Evolutionary conservation across 148 eudicot genomes (phyloP).

Genomic region (Rhododendron molle): DNA sequence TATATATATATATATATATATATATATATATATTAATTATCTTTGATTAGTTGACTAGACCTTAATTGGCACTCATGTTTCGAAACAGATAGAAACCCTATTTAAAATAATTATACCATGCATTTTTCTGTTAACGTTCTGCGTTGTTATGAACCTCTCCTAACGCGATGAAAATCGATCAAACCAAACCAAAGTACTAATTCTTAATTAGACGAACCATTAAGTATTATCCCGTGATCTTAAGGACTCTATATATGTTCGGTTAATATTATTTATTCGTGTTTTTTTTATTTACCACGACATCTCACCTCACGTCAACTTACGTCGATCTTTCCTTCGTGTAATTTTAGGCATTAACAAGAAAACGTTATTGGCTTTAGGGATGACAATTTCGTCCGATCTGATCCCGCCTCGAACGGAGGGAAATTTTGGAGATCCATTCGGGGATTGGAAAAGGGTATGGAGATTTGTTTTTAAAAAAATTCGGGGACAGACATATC

Average conservation of each 20-base stretch:
- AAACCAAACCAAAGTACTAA: neutral
- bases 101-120: neutral
- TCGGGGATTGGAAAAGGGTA: too few relatives aligned
- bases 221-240: neutral
- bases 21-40: neutral
- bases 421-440: too few relatives aligned
- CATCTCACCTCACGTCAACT: neutral
- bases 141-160: neutral
- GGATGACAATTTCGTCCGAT: too few relatives aligned
- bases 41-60: neutral
- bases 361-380: too few relatives aligned
- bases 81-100: neutral
- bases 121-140: neutral
- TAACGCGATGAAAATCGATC: neutral
- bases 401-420: too few relatives aligned
- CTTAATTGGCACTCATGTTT: neutral
- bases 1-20: too few relatives aligned
- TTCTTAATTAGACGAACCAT: neutral
- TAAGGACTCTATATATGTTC: neutral
- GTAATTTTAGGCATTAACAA: neutral
- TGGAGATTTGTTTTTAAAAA: too few relatives aligned
- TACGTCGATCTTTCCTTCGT: neutral
- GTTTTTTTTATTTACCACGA: neutral
- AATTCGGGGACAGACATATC: too few relatives aligned
- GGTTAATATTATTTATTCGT: neutral